These are phyloP conservation scores for Debaryomyces fabryi DNA, from an alignment of 1,139 yeast genomes.

Conservation along the genomic window DNA sequence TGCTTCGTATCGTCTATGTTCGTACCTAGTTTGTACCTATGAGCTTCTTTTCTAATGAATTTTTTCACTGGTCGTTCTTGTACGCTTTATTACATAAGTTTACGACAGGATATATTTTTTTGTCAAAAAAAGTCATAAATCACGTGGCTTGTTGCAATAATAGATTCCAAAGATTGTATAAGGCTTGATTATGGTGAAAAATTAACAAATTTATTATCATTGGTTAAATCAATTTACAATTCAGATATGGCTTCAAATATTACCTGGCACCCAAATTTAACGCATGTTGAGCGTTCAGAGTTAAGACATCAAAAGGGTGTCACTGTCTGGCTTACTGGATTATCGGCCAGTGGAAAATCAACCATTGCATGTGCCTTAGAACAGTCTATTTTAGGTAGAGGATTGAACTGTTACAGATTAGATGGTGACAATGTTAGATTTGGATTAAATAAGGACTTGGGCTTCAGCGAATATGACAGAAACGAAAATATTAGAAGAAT, in stretches of 20 bases:
- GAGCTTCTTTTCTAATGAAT: neutral
- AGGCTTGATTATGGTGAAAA: constrained; percentile 2
- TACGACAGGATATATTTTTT: neutral
- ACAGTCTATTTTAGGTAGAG: constrained; percentile 69
- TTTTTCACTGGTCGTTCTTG: constrained; percentile 2
- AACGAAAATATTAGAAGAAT: constrained; percentile 94
- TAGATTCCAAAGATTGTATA: neutral
- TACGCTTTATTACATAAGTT: constrained; percentile 1
- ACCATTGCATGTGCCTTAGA: constrained; percentile 96
- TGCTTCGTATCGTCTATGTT: constrained; percentile 4
- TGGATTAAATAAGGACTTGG: constrained; percentile 92
- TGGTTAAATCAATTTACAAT: neutral
- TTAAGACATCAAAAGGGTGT: constrained; percentile 83
- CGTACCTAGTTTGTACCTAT: too few relatives aligned
- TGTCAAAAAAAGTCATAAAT: neutral
- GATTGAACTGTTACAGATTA: constrained; percentile 76
- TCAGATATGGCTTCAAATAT: constrained; percentile 83
- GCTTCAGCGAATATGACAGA: constrained; percentile 88
- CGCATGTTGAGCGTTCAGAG: constrained; percentile 74
- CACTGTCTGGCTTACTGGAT: constrained; percentile 93
- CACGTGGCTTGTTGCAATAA: constrained; percentile 9
- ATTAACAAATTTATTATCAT: neutral
- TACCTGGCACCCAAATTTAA: constrained; percentile 92
- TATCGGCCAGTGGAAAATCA: constrained; percentile 93
- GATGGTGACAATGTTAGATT: constrained; percentile 96